Conservation (phyloP, 2,329 filamentous ascomycete genomes). For the Piedraia hortae region DNA sequence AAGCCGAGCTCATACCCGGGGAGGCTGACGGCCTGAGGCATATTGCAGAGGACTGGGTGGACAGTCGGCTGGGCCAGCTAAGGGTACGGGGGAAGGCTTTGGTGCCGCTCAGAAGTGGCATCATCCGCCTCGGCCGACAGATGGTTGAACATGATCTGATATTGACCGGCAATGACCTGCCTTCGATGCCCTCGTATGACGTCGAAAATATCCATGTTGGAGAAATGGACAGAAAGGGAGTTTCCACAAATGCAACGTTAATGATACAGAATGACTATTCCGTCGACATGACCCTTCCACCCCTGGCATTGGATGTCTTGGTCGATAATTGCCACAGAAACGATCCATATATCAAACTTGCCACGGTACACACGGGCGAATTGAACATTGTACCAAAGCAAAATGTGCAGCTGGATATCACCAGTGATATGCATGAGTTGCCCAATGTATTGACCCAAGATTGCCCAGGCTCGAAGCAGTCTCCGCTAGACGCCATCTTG, state of each 20-base stretch:
- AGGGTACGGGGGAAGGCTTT: constrained; percentile 46
- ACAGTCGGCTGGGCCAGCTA: constrained; percentile 44
- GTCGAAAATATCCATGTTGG: constrained; percentile 56
- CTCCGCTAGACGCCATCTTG: constrained; percentile 61
- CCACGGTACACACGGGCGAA: constrained; percentile 40
- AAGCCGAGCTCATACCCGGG: constrained; percentile 49
- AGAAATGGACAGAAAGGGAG: constrained; percentile 38
- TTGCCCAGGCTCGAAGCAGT: constrained; percentile 52
- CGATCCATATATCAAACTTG: constrained; percentile 51
- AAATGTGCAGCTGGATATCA: constrained; percentile 39
- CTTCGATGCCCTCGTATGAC: constrained; percentile 52
- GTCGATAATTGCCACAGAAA: constrained; percentile 51
- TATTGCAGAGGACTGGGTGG: constrained; percentile 70
- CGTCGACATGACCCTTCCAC: constrained; percentile 46
- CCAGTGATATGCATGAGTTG: constrained; percentile 43
- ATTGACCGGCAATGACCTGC: constrained; percentile 47
- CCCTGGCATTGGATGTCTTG: constrained; percentile 59
- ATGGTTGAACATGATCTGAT: constrained; percentile 43
- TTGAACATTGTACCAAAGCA: constrained; percentile 40
- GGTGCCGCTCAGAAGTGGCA: constrained; percentile 48
- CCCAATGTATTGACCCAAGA: constrained; percentile 42
- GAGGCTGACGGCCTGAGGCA: constrained; percentile 48
- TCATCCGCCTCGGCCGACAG: constrained; percentile 55
- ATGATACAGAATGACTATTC: constrained; percentile 51
- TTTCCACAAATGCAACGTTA: constrained; percentile 57